Conservation (phyloP, 352 stramenopile genomes). For the Salisapilia sapeloensis region DNA sequence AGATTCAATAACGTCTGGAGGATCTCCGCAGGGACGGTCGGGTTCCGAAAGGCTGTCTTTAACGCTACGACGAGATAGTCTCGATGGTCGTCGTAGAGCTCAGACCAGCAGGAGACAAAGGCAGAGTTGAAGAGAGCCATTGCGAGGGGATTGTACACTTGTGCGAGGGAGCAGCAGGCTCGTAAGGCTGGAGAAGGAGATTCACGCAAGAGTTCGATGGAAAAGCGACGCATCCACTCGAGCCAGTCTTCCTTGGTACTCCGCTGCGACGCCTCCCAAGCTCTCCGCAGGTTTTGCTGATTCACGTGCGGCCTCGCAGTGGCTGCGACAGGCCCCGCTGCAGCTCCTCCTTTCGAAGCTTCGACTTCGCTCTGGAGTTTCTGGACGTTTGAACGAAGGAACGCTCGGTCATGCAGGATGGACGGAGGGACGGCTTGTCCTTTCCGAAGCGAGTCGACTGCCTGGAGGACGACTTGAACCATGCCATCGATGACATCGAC, state of each 20-base stretch:
- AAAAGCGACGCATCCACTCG: slow-evolving; percentile 96
- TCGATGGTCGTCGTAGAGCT: slow-evolving; percentile 89
- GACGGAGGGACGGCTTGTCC: slow-evolving; percentile 21
- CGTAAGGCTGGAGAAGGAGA: slow-evolving; percentile 88
- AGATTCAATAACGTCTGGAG: slow-evolving; percentile 94
- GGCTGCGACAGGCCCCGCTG: slow-evolving; percentile 8
- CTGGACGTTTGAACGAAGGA: slow-evolving; percentile 20
- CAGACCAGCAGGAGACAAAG: slow-evolving; percentile 98
- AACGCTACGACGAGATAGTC: slow-evolving; percentile 87
- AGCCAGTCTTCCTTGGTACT: slow-evolving; percentile 89
- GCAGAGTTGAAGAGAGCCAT: slow-evolving; percentile 95
- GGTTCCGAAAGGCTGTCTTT: slow-evolving; percentile 87
- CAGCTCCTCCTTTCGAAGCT: slow-evolving; percentile 7
- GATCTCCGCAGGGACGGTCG: slow-evolving; percentile 91
- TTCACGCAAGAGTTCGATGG: slow-evolving; percentile 93
- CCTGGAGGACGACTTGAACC: slow-evolving; percentile 26
- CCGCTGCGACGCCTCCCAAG: slow-evolving; percentile 91
- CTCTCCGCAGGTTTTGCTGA: slow-evolving; percentile 81
- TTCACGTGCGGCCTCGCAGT: slow-evolving; percentile 71
- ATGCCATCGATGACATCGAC: slow-evolving; percentile 16
- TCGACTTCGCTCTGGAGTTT: slow-evolving; percentile 18
- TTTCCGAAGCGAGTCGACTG: slow-evolving; percentile 29
- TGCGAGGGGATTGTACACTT: slow-evolving; percentile 94
- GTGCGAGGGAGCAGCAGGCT: slow-evolving; percentile 85
- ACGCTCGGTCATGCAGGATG: slow-evolving; percentile 32